Evolutionary conservation across 768 basidiomycete genomes (phyloP), one percentile per base, ranked within the genome.

Genomic region (Scleroderma bovista): DNA sequence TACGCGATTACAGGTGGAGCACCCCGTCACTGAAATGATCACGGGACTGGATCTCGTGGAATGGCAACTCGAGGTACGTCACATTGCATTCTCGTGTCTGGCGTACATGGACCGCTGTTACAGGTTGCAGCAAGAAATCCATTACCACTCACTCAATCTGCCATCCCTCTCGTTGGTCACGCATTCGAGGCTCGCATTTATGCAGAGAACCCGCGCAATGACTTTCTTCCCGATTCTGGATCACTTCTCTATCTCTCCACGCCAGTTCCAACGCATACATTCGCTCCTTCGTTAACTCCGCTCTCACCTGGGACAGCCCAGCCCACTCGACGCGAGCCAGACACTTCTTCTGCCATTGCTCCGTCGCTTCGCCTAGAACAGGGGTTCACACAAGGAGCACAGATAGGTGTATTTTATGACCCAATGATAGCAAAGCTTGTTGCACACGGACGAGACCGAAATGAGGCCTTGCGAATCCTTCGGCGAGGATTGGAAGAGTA

Each of bases 161-260:
- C 82, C 15, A 86, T 97, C 48, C 91, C 89, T 2, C 83, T 93
- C 46, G 82, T 88, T 0, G 94, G 94, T 6, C 94, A 95, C 56
- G 89, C 93, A 0, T 95, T 95, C 57, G 94, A 95, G 68, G 92
- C 91, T 7, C 83, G 94, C 17, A 94, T 97, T 53, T 96, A 97
- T 62, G 94, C 93, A 2, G 94, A 96, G 66, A 90, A 92, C 57
- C 94, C 93, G 19, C 82, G 91, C 51, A 92, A 93, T 65, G 80
- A 89, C 63, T 96, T 96, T 73, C 75, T 95, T 6, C 93, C 93
- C 0, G 93, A 96, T 60, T 93, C 89, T 17, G 93, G 93, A 3
- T 73, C 75, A 3, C 74, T 97, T 11, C 66, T 89, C 6, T 86
- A 93, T 64, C 79, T 93, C 44, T 86, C 87, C 1, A 87, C 89